These are phyloP conservation scores for Canavalia gladiata DNA, from an alignment of 306 rosid genomes.

Conservation along the genomic window DNA sequence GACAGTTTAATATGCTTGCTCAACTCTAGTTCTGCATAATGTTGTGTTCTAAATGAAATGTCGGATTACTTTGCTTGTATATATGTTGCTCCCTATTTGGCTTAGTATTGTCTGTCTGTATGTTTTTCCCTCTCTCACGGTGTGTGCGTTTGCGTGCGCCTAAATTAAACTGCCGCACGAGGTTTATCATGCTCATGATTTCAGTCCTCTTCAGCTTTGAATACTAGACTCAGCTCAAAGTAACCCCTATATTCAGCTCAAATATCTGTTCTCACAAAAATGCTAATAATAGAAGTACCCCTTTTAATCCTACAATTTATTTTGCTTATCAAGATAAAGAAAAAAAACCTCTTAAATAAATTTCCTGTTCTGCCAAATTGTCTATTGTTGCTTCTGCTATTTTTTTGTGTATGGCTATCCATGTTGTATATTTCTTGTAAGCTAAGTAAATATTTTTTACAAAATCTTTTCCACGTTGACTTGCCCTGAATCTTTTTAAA, in stretches of 20 bases:
- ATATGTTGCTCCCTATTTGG: conserved; percentile 1
- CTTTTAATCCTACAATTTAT: too few relatives aligned
- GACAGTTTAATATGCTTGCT: conserved; percentile 51
- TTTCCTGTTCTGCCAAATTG: too few relatives aligned
- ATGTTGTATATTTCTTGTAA: conserved; percentile 7
- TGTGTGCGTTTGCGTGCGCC: neutral
- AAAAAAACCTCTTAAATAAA: too few relatives aligned
- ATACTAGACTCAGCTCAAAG: conserved; percentile 2
- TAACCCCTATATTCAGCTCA: too few relatives aligned
- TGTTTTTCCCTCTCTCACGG: neutral
- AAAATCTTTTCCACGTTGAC: neutral
- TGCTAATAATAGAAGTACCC: too few relatives aligned
- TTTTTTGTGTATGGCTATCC: conserved; percentile 13
- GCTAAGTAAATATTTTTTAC: conserved; percentile 21
- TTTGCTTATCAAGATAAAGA: too few relatives aligned
- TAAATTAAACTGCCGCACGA: conserved; percentile 14
- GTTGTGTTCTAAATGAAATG: conserved; percentile 23
- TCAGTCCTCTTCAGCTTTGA: conserved; percentile 28
- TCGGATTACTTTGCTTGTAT: conserved; percentile 26
- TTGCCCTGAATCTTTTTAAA: neutral
- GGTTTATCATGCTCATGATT: neutral
- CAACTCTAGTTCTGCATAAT: conserved; percentile 38
- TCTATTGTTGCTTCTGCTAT: neutral
- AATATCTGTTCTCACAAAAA: too few relatives aligned
- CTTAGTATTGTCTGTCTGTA: neutral